Conservation (phyloP, 2,329 filamentous ascomycete species). For the Phialemonium atrogriseum region DNA sequence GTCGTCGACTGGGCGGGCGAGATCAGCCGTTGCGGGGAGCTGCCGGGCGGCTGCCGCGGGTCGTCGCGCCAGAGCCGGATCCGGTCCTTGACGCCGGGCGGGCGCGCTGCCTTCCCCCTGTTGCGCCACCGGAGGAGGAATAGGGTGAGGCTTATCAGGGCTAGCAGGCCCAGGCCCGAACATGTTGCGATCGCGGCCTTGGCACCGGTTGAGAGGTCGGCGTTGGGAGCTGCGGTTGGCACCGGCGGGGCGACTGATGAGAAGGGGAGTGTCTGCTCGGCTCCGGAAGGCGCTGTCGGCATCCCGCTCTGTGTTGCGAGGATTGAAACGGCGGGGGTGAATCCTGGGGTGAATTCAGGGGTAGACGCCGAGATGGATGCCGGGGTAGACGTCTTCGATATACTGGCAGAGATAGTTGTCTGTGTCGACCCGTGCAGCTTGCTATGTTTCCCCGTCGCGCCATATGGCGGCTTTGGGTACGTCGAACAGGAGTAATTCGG, state of each 20-base stretch:
- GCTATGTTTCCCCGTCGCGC: neutral
- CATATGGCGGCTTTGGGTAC: too few relatives aligned
- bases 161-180: conserved; percentile 27
- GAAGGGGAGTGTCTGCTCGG: neutral
- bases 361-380: too few relatives aligned
- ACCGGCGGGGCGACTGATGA: neutral
- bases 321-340: too few relatives aligned
- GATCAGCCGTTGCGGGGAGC: conserved; percentile 34
- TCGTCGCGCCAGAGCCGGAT: conserved; percentile 15
- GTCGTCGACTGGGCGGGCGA: conserved; percentile 24
- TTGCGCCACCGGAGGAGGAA: conserved; percentile 27
- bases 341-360: too few relatives aligned
- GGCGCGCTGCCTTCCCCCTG: conserved; percentile 13
- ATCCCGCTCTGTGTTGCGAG: conserved; percentile 2
- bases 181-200: conserved; percentile 38
- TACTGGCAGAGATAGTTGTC: too few relatives aligned
- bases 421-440: neutral
- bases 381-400: too few relatives aligned
- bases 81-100: conserved; percentile 14
- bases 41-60: conserved; percentile 16
- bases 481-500: conserved; percentile 17
- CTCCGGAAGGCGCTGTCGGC: neutral
- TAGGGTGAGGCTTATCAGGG: conserved; percentile 26
- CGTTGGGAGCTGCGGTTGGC: conserved; percentile 15
- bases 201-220: conserved; percentile 26